Evolutionary conservation across 2,329 filamentous ascomycete species (phyloP).

Genomic region (Cercospora sp.): DNA sequence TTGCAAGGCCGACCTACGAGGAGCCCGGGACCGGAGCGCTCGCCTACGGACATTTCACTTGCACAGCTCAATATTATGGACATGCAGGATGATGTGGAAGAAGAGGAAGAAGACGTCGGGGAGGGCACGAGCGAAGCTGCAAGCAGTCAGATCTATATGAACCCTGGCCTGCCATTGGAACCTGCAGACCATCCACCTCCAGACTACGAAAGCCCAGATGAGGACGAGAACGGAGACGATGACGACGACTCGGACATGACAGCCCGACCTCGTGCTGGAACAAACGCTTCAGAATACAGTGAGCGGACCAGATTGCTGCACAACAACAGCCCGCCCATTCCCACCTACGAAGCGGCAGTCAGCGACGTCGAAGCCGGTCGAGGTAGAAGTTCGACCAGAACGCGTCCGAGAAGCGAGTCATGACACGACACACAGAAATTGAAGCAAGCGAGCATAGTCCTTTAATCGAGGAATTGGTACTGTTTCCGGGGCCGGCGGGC

Average conservation of each 20-base stretch:
- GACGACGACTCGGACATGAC: conserved; percentile 28
- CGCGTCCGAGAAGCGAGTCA: conserved; percentile 22
- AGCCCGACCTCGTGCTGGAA: conserved; percentile 26
- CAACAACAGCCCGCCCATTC: conserved; percentile 63
- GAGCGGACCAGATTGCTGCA: conserved; percentile 17
- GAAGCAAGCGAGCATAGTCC: conserved; percentile 4
- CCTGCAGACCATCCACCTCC: conserved; percentile 45
- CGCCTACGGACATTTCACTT: conserved; percentile 93
- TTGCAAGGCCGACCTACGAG: conserved; percentile 65
- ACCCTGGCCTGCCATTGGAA: conserved; percentile 35
- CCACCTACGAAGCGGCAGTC: conserved; percentile 77
- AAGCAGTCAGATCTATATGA: conserved; percentile 24
- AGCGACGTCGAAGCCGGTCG: conserved; percentile 32
- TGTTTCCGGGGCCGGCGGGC: not conserved
- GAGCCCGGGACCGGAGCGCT: conserved; percentile 84
- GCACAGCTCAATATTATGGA: conserved; percentile 76
- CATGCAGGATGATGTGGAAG: conserved; percentile 44
- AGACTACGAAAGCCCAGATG: conserved; percentile 50
- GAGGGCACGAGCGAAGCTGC: conserved; percentile 31
- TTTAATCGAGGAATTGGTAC: not conserved
- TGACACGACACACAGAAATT: conserved; percentile 15
- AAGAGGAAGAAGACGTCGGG: conserved; percentile 40
- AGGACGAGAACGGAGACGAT: conserved; percentile 27
- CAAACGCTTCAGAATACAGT: conserved; percentile 18
- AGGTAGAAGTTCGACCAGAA: conserved; percentile 32